Conservation (phyloP, 352 stramenopile genomes). For the Phytopythium oedochilum region DNA sequence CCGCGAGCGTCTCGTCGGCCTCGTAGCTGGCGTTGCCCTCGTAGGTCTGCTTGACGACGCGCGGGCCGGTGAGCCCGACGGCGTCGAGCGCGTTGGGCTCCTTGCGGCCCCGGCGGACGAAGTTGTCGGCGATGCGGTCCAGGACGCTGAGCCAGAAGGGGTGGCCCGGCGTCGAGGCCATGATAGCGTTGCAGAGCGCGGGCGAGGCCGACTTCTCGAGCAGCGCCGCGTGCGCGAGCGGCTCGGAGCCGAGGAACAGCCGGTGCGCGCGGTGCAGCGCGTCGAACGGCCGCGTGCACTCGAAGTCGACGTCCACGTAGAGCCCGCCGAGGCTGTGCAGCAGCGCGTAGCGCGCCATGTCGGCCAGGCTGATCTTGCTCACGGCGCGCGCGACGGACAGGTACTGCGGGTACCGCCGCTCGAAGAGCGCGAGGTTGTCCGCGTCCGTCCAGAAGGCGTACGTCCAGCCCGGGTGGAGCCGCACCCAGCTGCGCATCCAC, state of each 20-base stretch:
- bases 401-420: constrained; percentile 42
- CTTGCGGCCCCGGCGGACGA: constrained; percentile 9
- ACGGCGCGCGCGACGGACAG: constrained; percentile 28
- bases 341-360: constrained; percentile 55
- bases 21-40: constrained; percentile 2
- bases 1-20: constrained; percentile 6
- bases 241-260: constrained; percentile 47
- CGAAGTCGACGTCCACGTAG: constrained; percentile 51
- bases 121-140: constrained; percentile 39
- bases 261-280: constrained; percentile 20
- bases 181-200: constrained; percentile 51
- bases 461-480: constrained; percentile 30
- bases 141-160: constrained; percentile 50
- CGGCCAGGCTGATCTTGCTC: constrained; percentile 36
- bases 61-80: constrained; percentile 41
- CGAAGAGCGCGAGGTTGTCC: constrained; percentile 49
- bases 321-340: constrained; percentile 43
- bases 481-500: constrained; percentile 54
- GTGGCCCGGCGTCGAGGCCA: constrained; percentile 40
- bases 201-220: constrained; percentile 26
- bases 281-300: constrained; percentile 39
- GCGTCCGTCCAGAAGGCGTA: constrained; percentile 61
- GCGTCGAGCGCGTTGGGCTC: constrained; percentile 17
- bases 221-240: constrained; percentile 31
- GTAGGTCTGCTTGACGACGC: constrained; percentile 44